Evolutionary conservation across 1,139 yeast genomes (phyloP), one percentile per base, ranked within the genome.

Genomic region (Kodamaea derodonti): DNA sequence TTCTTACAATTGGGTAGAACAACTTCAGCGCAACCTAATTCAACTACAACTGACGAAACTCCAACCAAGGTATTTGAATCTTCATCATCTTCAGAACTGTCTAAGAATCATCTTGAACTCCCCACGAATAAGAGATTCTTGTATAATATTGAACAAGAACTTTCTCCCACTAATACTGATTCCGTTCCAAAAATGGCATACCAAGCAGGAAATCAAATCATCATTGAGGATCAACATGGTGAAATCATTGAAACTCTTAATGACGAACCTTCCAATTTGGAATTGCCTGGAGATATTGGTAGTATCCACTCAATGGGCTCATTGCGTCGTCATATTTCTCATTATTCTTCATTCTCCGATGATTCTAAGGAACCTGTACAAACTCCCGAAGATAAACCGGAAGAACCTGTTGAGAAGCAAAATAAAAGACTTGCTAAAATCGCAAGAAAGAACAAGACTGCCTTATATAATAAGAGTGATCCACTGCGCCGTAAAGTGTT

Each of bases 201-300:
- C 55, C 78, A 77, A 40, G 95, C 86, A 51, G 95, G 95, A 18
- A 51, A 65, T 29, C 65, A 71, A 28, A 56, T 88, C 29, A 74
- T 90, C 36, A 68, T 90, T 40, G 98, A 90, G 54, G 94, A 87
- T 57, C 75, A 72, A 39, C 70, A 78, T 36, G 97, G 97, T 36
- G 97, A 90, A 51, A 43, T 87, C 28, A 51, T 90, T 31, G 78
- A 76, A 44, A 50, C 62, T 3, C 41, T 65, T 11, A 27, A 31
- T 23, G 26, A 35, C 9, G 35, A 30, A 15, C 33, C 31, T 13
- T 18, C 22, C 26, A 29, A 18, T 10, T 24, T 13, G 33, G 30
- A 5, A 34, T 29, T 8, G 25, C 33, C 13, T 10, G 28, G 33
- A 3, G 32, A 36, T 25, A 41, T 39, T n/a, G 33, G 45, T 34